Percentiles rank a stretch among this genome's conserved stretches.
Conservation (phyloP, 768 basidiomycete species). For the Fomitopsis pulvina region DNA sequence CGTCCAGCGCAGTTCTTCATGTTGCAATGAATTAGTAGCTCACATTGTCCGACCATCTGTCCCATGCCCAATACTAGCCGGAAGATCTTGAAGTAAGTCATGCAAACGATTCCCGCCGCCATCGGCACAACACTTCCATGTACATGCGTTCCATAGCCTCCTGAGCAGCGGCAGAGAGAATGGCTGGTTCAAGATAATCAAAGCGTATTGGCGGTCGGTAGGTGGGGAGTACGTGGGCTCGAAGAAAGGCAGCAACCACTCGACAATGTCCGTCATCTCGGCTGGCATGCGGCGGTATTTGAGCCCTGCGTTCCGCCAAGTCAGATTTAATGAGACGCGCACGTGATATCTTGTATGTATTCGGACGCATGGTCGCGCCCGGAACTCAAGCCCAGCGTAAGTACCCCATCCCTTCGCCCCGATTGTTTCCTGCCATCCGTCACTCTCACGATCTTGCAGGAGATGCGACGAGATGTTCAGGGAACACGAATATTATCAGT, state of each 20-base stretch:
- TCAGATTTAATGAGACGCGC: conserved; percentile 9
- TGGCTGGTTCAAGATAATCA: conserved; percentile 90
- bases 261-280: not conserved
- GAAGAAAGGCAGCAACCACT: conserved; percentile 12
- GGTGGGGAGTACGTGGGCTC: conserved; percentile 11
- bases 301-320: not conserved
- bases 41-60: conserved; percentile 7
- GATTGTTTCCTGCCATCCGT: not conserved
- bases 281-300: not conserved
- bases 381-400: not conserved
- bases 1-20: not conserved
- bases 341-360: conserved; percentile 10
- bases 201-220: conserved; percentile 29
- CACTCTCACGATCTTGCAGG: not conserved
- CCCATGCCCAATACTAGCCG: conserved; percentile 5
- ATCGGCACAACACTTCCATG: conserved; percentile 43
- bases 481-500: conserved; percentile 25
- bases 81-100: conserved; percentile 32
- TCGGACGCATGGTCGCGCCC: conserved; percentile 12
- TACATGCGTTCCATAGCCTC: conserved; percentile 38
- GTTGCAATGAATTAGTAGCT: no score
- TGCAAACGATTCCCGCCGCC: conserved; percentile 60
- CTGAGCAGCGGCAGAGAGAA: conserved; percentile 59
- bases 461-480: conserved; percentile 17
- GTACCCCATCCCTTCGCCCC: not conserved